phyloP scores from a whole-genome alignment of 2,329 filamentous ascomycete genomes.

The Arthroderma sp. region DNA sequence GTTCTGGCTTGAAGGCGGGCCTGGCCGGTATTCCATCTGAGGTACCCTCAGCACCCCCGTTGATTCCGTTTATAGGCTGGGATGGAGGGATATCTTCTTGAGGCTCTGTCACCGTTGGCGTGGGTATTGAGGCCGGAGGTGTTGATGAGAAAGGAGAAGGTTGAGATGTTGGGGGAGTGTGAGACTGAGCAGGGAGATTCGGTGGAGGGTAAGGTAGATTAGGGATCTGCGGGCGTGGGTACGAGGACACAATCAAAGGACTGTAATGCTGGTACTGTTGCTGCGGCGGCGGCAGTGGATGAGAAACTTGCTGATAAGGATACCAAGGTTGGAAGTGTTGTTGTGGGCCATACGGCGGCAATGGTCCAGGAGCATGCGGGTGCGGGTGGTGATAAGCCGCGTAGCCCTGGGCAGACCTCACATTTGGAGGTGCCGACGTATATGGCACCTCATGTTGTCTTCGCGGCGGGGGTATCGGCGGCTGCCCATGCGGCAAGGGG shows the following conservation, averaged over 20 bases:
- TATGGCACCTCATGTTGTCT: conserved; percentile 35
- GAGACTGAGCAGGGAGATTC: conserved; percentile 15
- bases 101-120: conserved; percentile 17
- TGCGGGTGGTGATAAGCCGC: conserved; percentile 43
- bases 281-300: conserved; percentile 29
- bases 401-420: conserved; percentile 46
- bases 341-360: conserved; percentile 32
- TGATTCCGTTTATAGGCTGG: too few relatives aligned
- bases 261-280: conserved; percentile 28
- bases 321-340: conserved; percentile 36
- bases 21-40: too few relatives aligned
- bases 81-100: conserved; percentile 8
- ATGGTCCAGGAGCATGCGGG: conserved; percentile 39
- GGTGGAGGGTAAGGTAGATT: conserved; percentile 23
- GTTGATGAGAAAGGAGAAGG: conserved; percentile 22
- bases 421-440: conserved; percentile 33
- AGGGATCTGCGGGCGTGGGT: conserved; percentile 30
- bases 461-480: conserved; percentile 37
- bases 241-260: conserved; percentile 32
- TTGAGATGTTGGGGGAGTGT: conserved; percentile 23
- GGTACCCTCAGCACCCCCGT: too few relatives aligned
- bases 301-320: conserved; percentile 26
- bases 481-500: conserved; percentile 35
- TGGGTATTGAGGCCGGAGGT: conserved; percentile 15
- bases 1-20: too few relatives aligned